phyloP scores from a whole-genome alignment of 2,329 filamentous ascomycete species.

The Fusarium algeriense region DNA sequence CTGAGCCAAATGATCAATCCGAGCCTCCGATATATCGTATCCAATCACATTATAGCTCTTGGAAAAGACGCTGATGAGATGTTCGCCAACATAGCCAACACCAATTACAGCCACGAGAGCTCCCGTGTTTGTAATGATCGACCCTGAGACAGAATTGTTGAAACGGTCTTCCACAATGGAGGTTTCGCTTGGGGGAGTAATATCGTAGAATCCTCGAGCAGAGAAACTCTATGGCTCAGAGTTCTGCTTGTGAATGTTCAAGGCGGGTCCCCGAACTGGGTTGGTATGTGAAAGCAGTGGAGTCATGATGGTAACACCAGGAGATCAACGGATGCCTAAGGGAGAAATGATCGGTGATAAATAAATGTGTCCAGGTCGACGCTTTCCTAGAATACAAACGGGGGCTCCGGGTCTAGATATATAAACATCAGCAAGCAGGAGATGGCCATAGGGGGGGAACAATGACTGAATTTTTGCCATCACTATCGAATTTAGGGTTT shows the following conservation, averaged over 20 bases:
- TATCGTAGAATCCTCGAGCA: slow-evolving; percentile 48
- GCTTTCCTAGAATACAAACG: too few relatives aligned
- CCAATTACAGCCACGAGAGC: slow-evolving; percentile 62
- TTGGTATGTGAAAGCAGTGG: slow-evolving; percentile 40
- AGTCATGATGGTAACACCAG: slow-evolving; percentile 36
- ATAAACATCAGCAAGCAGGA: too few relatives aligned
- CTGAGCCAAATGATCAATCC: slow-evolving; percentile 51
- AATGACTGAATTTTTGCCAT: too few relatives aligned
- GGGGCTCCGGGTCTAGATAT: too few relatives aligned
- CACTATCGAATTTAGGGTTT: too few relatives aligned
- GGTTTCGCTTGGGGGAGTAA: slow-evolving; percentile 51
- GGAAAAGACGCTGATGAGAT: slow-evolving; percentile 60
- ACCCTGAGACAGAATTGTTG: background rate
- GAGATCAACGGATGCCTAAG: too few relatives aligned
- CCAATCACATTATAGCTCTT: slow-evolving; percentile 57
- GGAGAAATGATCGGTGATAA: too few relatives aligned
- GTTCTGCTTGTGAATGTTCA: slow-evolving; percentile 29
- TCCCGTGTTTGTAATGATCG: slow-evolving; percentile 30
- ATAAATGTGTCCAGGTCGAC: too few relatives aligned
- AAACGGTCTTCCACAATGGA: slow-evolving; percentile 42
- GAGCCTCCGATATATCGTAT: slow-evolving; percentile 60
- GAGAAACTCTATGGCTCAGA: slow-evolving; percentile 43
- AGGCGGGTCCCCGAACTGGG: slow-evolving; percentile 39
- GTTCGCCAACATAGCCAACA: slow-evolving; percentile 66
- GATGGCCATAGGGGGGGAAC: too few relatives aligned